Percentiles rank a stretch among this genome's conserved stretches.
These are phyloP conservation scores for Metroxylon sagu DNA, from an alignment of 176 grass and related monocot species.

Conservation along the genomic window DNA sequence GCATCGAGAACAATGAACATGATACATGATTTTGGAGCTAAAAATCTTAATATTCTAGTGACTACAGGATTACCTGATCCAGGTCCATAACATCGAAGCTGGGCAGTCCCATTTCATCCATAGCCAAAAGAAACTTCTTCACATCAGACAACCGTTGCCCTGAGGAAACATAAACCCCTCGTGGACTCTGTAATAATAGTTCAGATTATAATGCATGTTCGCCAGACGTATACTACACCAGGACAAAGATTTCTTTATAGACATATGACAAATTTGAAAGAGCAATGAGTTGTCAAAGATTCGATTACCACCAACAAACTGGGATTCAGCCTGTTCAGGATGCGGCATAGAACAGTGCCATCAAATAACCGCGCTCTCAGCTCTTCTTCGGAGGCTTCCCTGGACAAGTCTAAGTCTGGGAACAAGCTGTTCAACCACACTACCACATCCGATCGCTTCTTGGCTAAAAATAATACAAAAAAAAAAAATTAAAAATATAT, in stretches of 20 bases:
- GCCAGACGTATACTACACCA: no score
- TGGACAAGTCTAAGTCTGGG: background rate
- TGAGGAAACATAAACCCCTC: conserved; percentile 3
- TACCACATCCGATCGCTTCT: background rate
- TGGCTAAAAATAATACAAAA: background rate
- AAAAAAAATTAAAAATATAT: background rate
- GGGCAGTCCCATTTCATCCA: conserved; percentile 9
- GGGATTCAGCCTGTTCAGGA: conserved; percentile 3
- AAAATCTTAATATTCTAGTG: background rate
- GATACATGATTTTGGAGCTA: background rate
- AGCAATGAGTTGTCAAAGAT: background rate
- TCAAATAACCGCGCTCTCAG: conserved; percentile 8
- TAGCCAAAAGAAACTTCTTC: conserved; percentile 6
- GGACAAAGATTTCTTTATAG: no score
- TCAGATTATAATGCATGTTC: background rate
- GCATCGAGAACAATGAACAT: background rate
- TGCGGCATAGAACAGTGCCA: conserved; percentile 1
- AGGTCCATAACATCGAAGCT: conserved; percentile 7
- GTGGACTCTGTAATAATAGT: conserved; percentile 1
- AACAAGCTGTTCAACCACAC: conserved; percentile 14
- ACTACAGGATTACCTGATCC: conserved; percentile 5
- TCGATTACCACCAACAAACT: conserved; percentile 1
- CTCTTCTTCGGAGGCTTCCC: conserved; percentile 5
- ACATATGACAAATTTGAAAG: background rate
- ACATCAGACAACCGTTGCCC: conserved; percentile 1